phyloP scores from a whole-genome alignment of 2,329 filamentous ascomycete genomes.

The Ascochyta pisi region DNA sequence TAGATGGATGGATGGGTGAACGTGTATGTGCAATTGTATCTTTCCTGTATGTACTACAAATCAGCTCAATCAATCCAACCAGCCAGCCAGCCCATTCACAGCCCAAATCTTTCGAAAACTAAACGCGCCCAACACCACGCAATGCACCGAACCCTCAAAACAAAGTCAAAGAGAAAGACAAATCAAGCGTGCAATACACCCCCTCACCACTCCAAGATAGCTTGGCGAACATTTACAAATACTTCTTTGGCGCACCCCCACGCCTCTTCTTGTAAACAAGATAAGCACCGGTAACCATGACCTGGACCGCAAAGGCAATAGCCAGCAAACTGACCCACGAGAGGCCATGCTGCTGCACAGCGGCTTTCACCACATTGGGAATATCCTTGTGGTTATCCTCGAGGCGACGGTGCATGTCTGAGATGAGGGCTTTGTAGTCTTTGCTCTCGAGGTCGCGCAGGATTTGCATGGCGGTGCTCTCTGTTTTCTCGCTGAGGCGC shows the following conservation, averaged over 20 bases:
- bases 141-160: background rate
- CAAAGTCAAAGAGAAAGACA: background rate
- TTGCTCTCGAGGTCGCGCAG: constrained; percentile 63
- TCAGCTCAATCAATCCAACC: too few species aligned
- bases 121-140: background rate
- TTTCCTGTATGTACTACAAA: too few species aligned
- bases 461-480: constrained; percentile 58
- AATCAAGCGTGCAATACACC: background rate
- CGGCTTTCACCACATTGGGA: constrained; percentile 53
- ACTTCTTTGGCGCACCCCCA: constrained; percentile 86
- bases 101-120: too few species aligned
- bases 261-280: constrained; percentile 81
- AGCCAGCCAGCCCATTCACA: too few species aligned
- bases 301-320: constrained; percentile 76
- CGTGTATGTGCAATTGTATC: too few species aligned
- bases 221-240: constrained; percentile 61
- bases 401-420: constrained; percentile 62
- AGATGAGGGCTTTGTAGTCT: constrained; percentile 62
- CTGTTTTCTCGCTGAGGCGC: constrained; percentile 60
- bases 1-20: too few species aligned
- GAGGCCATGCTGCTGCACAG: constrained; percentile 61
- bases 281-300: constrained; percentile 72
- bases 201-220: too few species aligned
- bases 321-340: constrained; percentile 70
- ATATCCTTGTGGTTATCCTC: constrained; percentile 61